Conservation (phyloP, 352 stramenopile species). For the Globisporangium megalacanthum region DNA sequence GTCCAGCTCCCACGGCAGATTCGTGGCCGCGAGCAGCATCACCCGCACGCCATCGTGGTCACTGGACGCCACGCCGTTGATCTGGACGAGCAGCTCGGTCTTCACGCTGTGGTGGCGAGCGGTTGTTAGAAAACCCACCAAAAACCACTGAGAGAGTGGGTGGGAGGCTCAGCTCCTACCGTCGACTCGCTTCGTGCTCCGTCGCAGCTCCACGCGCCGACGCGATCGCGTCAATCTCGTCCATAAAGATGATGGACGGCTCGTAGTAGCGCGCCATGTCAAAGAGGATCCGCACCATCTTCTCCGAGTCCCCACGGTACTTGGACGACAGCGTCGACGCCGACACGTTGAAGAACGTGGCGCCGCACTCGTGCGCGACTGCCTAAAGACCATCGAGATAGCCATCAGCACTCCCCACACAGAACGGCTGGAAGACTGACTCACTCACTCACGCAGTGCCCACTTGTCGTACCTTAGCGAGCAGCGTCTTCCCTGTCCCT, state of each 20-base stretch:
- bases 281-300: slow-evolving; percentile 96
- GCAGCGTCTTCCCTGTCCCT: slow-evolving; percentile 88
- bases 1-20: slow-evolving; percentile 97
- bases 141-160: neutral
- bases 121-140: neutral
- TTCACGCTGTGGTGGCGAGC: slow-evolving; percentile 78
- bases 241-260: slow-evolving; percentile 98
- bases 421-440: too few species aligned
- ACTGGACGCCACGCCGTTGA: slow-evolving; percentile 86
- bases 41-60: slow-evolving; percentile 29
- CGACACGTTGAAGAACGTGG: slow-evolving; percentile 98
- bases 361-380: slow-evolving; percentile 93
- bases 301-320: slow-evolving; percentile 94
- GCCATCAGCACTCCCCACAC: too few species aligned
- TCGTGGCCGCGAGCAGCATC: slow-evolving; percentile 95
- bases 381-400: slow-evolving; percentile 15
- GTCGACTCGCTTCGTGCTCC: slow-evolving; percentile 80
- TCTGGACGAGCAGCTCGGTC: slow-evolving; percentile 97
- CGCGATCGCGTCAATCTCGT: slow-evolving; percentile 96
- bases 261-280: slow-evolving; percentile 98
- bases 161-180: slow-evolving; percentile 19
- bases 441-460: too few species aligned
- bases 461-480: slow-evolving; percentile 39
- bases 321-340: slow-evolving; percentile 90
- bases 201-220: slow-evolving; percentile 60